Percentiles rank a stretch among this genome's conserved stretches.
These are phyloP conservation scores for Endothia cerciana DNA, from an alignment of 2,329 filamentous ascomycete species.

Conservation along the genomic window DNA sequence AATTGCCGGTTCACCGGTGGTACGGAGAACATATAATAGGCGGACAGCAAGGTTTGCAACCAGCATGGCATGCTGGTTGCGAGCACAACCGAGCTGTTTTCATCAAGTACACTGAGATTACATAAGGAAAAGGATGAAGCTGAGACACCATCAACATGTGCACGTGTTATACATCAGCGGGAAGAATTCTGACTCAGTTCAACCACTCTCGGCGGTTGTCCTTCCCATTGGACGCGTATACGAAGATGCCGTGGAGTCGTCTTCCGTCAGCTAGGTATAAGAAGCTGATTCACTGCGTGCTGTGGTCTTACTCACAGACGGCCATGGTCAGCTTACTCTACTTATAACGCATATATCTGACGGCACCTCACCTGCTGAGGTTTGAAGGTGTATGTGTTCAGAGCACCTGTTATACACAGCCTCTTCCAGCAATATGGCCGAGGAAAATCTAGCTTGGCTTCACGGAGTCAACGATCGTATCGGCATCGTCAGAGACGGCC, in stretches of 20 bases:
- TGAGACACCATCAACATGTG: background rate
- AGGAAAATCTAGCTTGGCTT: background rate
- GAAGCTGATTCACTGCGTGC: background rate
- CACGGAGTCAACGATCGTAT: conserved; percentile 15
- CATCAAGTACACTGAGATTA: no score
- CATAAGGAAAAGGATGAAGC: background rate
- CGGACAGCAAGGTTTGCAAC: background rate
- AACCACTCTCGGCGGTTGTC: background rate
- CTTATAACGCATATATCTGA: background rate
- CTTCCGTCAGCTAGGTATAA: background rate
- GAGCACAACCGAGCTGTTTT: no score
- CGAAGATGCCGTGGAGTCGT: background rate
- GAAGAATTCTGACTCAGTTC: background rate
- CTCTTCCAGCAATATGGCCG: background rate
- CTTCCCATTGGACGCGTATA: background rate
- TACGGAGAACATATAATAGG: no score
- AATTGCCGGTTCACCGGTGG: no score
- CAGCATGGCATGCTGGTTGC: no score
- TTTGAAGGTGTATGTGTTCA: background rate
- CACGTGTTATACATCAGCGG: background rate
- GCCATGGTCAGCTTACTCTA: background rate
- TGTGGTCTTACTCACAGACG: background rate
- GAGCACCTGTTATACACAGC: background rate
- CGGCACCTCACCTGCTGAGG: background rate
- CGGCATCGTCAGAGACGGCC: conserved; percentile 10